These are phyloP conservation scores for Sporothrix globosa DNA, from an alignment of 2,329 filamentous ascomycete genomes.

Conservation along the genomic window DNA sequence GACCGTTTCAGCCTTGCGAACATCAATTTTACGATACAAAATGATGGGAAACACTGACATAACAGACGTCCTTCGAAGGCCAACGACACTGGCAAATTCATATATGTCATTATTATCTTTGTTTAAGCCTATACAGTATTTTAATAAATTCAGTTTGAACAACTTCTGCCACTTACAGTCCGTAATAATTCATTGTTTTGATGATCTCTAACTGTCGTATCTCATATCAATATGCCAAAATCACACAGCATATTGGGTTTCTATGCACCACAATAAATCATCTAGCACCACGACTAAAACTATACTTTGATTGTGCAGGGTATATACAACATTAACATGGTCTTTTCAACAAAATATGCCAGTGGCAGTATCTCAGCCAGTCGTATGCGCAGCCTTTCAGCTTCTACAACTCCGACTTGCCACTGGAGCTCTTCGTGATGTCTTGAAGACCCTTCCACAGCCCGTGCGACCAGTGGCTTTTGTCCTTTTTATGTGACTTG, in stretches of 20 bases:
- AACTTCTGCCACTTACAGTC: too few relatives aligned
- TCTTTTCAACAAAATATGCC: neutral
- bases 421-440: constrained; percentile 27
- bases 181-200: too few relatives aligned
- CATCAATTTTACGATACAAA: neutral
- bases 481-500: constrained; percentile 46
- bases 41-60: too few relatives aligned
- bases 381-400: neutral
- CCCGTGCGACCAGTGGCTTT: constrained; percentile 38
- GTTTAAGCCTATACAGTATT: too few relatives aligned
- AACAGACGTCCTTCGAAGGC: neutral
- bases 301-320: neutral
- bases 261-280: too few relatives aligned
- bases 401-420: constrained; percentile 29
- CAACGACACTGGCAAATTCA: neutral
- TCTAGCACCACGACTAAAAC: too few relatives aligned
- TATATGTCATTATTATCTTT: too few relatives aligned
- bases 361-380: neutral
- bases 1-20: constrained; percentile 14
- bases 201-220: too few relatives aligned
- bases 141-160: too few relatives aligned
- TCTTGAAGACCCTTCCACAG: constrained; percentile 33
- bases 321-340: neutral
- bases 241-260: too few relatives aligned
- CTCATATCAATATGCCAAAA: too few relatives aligned